Conservation (phyloP, 1,284 basidiomycete genomes). For the Ganoderma sp. region DNA sequence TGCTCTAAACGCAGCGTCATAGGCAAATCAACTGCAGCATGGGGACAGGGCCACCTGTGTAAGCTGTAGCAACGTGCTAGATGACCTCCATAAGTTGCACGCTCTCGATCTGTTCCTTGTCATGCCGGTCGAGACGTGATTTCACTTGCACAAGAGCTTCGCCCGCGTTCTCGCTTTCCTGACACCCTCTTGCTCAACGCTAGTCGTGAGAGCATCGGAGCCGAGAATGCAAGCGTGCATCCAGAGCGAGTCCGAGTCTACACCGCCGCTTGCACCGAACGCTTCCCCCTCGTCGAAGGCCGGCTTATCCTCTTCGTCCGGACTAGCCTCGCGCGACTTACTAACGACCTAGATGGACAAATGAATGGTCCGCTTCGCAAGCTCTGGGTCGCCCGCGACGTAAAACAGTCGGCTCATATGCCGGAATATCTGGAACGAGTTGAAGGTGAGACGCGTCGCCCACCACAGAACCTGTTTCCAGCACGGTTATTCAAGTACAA, state of each 20-base stretch:
- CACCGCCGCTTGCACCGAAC: slow-evolving; percentile 46
- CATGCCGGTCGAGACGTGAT: slow-evolving; percentile 52
- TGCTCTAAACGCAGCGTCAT: slow-evolving; percentile 54
- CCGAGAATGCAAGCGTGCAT: slow-evolving; percentile 77
- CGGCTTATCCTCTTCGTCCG: slow-evolving; percentile 35
- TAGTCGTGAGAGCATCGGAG: slow-evolving; percentile 69
- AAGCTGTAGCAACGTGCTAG: slow-evolving; percentile 62
- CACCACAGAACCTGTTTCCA: slow-evolving; percentile 83
- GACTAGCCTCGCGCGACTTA: slow-evolving; percentile 72
- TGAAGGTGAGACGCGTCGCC: slow-evolving; percentile 91
- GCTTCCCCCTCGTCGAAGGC: slow-evolving; percentile 29
- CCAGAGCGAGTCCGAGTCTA: slow-evolving; percentile 71
- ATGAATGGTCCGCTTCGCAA: slow-evolving; percentile 78
- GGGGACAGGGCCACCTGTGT: slow-evolving; percentile 55
- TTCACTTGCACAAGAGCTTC: slow-evolving; percentile 70
- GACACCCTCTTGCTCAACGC: slow-evolving; percentile 46
- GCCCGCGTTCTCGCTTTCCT: slow-evolving; percentile 55
- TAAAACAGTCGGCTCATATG: slow-evolving; percentile 81
- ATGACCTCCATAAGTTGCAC: slow-evolving; percentile 73
- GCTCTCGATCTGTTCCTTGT: slow-evolving; percentile 55
- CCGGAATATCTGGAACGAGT: slow-evolving; percentile 82
- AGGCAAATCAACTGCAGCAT: slow-evolving; percentile 9
- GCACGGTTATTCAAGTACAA: no score
- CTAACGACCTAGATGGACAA: slow-evolving; percentile 87
- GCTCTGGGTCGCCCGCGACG: slow-evolving; percentile 63